These are phyloP conservation scores for Aegilops speltoides DNA, from an alignment of 176 grass and related monocot genomes.

Conservation along the genomic window DNA sequence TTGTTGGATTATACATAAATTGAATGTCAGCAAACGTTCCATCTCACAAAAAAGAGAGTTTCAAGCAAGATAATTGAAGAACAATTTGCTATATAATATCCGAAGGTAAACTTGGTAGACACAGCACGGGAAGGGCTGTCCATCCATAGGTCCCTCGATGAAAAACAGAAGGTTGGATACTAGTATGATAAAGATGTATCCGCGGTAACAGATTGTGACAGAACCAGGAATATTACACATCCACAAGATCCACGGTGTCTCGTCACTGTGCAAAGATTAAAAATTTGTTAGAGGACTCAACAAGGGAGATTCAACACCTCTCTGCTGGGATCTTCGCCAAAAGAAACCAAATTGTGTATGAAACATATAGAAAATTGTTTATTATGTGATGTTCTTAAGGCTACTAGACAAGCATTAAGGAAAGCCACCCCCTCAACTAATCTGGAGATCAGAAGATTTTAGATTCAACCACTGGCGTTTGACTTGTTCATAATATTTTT, in stretches of 20 bases:
- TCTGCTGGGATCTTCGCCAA: constrained; percentile 51
- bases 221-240: constrained; percentile 36
- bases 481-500: background rate
- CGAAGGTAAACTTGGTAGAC: constrained; percentile 57
- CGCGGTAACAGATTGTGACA: constrained; percentile 44
- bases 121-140: constrained; percentile 39
- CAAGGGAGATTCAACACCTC: constrained; percentile 11
- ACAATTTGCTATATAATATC: background rate
- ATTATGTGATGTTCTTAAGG: too few species aligned
- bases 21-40: constrained; percentile 9
- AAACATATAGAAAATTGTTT: too few species aligned
- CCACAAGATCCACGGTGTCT: constrained; percentile 40
- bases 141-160: constrained; percentile 61
- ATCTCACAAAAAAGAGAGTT: background rate
- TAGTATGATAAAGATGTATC: background rate
- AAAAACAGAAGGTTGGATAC: background rate
- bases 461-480: background rate
- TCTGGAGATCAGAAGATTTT: constrained; percentile 68
- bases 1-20: constrained; percentile 1
- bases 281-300: constrained; percentile 29
- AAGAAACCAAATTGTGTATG: background rate
- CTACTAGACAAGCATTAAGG: too few species aligned
- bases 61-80: background rate
- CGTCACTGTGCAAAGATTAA: constrained; percentile 34
- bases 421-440: constrained; percentile 43